A percentile compares a stretch with the other conserved stretches of the same genome.
These are phyloP conservation scores for Salix arbutifolia DNA, from an alignment of 345 rosid species.

Conservation along the genomic window DNA sequence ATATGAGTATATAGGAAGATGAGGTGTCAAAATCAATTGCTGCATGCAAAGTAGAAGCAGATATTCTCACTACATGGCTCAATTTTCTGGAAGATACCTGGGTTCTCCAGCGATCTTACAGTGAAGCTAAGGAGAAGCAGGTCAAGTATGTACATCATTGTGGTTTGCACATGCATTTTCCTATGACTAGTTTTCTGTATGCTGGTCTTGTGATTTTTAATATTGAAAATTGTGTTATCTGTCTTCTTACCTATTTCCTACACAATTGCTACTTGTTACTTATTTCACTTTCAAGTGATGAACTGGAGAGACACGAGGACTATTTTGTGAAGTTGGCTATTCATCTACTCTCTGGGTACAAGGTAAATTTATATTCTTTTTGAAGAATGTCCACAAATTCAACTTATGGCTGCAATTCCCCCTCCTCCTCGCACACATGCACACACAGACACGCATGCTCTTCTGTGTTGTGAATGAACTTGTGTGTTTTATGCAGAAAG, in stretches of 20 bases:
- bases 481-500: slow-evolving; percentile 48
- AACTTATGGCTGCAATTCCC: not conserved
- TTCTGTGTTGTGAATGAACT: not conserved
- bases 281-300: slow-evolving; percentile 53
- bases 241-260: not conserved
- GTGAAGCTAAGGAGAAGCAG: slow-evolving; percentile 67
- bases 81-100: slow-evolving; percentile 91
- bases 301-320: slow-evolving; percentile 76
- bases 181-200: not conserved
- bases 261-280: slow-evolving; percentile 18
- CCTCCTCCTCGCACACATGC: not conserved
- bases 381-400: not conserved
- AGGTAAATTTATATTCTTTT: slow-evolving; percentile 37
- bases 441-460: too few species aligned
- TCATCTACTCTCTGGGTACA: slow-evolving; percentile 62
- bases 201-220: not conserved
- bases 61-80: slow-evolving; percentile 80
- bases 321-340: slow-evolving; percentile 66
- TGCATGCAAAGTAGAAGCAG: slow-evolving; percentile 69
- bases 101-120: slow-evolving; percentile 64
- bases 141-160: slow-evolving; percentile 52
- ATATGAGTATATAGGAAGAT: slow-evolving; percentile 56
- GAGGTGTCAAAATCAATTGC: slow-evolving; percentile 75
- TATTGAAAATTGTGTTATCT: not conserved
- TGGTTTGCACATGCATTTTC: not conserved